Evolutionary conservation across 352 stramenopile genomes (phyloP).

Genomic region (Thalassiosira exigua): DNA sequence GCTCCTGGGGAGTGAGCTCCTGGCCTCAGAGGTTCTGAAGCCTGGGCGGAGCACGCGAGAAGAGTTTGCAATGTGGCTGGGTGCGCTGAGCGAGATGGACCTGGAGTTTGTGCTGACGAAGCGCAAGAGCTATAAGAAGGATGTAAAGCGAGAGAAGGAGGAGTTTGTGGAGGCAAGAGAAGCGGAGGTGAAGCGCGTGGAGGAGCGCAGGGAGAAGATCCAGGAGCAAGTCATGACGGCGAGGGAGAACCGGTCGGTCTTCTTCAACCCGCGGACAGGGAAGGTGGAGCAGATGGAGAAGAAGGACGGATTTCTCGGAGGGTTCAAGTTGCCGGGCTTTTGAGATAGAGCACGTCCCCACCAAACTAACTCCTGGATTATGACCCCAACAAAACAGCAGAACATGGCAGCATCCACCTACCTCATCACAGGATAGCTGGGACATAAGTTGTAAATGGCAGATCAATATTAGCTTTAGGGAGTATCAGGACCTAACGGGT

Average conservation of each 20-base stretch:
- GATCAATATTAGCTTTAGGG: no score
- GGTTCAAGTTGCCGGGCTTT: background rate
- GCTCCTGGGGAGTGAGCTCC: constrained; percentile 74
- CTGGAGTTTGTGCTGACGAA: constrained; percentile 62
- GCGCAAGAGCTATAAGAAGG: constrained; percentile 64
- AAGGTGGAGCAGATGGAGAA: constrained; percentile 70
- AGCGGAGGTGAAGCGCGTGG: constrained; percentile 35
- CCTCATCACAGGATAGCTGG: no score
- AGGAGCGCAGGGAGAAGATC: constrained; percentile 59
- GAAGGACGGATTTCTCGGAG: constrained; percentile 17
- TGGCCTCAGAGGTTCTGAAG: constrained; percentile 75
- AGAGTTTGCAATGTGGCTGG: constrained; percentile 79
- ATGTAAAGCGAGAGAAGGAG: constrained; percentile 56
- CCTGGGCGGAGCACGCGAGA: constrained; percentile 65
- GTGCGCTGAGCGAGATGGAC: constrained; percentile 65
- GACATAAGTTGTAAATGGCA: no score
- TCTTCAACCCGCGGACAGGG: constrained; percentile 74
- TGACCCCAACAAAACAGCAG: no score
- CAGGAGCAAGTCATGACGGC: constrained; percentile 70
- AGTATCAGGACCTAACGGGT: no score
- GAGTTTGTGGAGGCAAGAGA: constrained; percentile 43
- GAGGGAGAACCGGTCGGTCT: constrained; percentile 67
- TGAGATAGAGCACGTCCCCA: no score
- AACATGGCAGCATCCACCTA: no score
- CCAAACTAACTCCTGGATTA: no score